A percentile compares a stretch with the other conserved stretches of the same genome.
Conservation (phyloP, 148 eudicot species). For the Silene uniflora region DNA sequence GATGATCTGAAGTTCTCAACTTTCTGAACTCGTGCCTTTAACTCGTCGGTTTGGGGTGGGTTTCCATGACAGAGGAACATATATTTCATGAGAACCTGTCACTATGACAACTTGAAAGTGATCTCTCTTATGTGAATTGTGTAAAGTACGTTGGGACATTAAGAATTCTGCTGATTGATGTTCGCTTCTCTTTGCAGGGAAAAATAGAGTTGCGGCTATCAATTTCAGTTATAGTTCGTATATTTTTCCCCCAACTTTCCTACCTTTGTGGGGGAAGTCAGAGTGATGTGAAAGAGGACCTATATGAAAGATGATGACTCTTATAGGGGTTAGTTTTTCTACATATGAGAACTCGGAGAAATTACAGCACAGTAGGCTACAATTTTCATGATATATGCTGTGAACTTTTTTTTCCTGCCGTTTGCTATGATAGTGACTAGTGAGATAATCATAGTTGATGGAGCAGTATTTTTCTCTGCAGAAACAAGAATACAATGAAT, state of each 20-base stretch:
- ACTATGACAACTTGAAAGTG: not conserved
- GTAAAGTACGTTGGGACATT: not conserved
- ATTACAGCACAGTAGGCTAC: not conserved
- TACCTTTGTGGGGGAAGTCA: not conserved
- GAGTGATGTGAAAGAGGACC: not conserved
- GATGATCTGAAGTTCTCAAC: not conserved
- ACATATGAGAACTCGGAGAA: not conserved
- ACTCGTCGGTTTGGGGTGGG: too few relatives aligned
- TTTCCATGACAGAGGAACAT: not conserved
- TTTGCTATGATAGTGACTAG: not conserved
- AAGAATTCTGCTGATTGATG: not conserved
- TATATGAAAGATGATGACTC: not conserved
- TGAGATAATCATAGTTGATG: not conserved
- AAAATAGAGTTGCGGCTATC: constrained; percentile 20
- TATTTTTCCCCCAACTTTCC: not conserved
- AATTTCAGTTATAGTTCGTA: not conserved
- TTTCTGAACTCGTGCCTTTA: not conserved
- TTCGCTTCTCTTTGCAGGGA: constrained; percentile 26
- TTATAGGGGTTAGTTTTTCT: not conserved
- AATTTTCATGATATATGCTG: not conserved
- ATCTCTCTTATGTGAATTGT: not conserved
- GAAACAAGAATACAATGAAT: not conserved
- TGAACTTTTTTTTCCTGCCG: not conserved
- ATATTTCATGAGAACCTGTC: not conserved
- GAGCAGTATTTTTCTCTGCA: not conserved